phyloP scores from a whole-genome alignment of 352 stramenopile species.

The Phytophthora brassicae region DNA sequence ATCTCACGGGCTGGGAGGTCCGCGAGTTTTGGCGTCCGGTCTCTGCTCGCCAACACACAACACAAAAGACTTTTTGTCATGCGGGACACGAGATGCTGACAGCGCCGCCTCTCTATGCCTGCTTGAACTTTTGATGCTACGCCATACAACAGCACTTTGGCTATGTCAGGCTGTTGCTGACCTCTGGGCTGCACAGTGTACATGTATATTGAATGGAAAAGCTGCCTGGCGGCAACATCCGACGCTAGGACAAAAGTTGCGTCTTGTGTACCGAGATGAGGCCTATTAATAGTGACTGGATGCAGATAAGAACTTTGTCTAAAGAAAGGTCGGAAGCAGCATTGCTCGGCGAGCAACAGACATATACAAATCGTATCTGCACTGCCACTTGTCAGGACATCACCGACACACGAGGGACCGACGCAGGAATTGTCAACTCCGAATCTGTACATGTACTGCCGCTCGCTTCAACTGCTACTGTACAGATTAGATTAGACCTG shows the following conservation, averaged over 20 bases:
- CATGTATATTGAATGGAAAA: too few relatives aligned
- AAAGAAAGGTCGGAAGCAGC: conserved; percentile 1
- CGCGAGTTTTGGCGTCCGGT: not conserved
- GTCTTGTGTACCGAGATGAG: conserved; percentile 1
- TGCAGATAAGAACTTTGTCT: not conserved
- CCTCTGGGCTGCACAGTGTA: too few relatives aligned
- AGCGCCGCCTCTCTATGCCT: conserved; percentile 16
- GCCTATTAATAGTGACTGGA: too few relatives aligned
- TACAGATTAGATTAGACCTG: too few relatives aligned
- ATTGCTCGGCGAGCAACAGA: too few relatives aligned
- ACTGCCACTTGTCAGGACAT: conserved; percentile 17
- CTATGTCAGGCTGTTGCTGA: too few relatives aligned
- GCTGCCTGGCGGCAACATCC: too few relatives aligned
- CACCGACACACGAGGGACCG: conserved; percentile 20
- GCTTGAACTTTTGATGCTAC: conserved; percentile 31
- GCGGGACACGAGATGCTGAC: conserved; percentile 17
- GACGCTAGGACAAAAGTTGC: not conserved
- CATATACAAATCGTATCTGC: conserved; percentile 19
- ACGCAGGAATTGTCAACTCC: conserved; percentile 21
- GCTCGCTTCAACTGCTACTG: too few relatives aligned
- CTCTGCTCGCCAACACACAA: not conserved
- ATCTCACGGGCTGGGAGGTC: too few relatives aligned
- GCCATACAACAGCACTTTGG: too few relatives aligned
- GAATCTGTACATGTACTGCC: not conserved
- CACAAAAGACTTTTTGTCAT: conserved; percentile 5